Evolutionary conservation across 2,329 filamentous ascomycete species (phyloP).

Genomic region (Sarocladium kiliense): DNA sequence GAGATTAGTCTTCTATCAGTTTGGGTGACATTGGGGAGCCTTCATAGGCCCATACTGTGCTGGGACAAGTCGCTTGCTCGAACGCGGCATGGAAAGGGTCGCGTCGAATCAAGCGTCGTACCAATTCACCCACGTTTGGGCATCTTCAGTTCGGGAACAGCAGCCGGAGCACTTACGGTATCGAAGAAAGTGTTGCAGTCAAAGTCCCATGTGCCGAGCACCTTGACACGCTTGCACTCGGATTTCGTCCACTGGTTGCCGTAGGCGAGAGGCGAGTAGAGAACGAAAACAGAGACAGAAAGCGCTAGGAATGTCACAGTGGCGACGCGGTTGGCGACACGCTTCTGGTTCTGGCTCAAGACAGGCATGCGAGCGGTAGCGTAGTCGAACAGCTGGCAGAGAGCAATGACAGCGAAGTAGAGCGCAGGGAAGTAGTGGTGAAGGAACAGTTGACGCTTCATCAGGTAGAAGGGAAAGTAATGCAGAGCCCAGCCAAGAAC

Average conservation of each 20-base stretch:
- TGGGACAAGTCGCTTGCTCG: neutral
- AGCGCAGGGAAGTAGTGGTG: conserved; percentile 98
- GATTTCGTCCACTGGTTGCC: conserved; percentile 90
- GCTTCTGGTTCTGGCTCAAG: conserved; percentile 60
- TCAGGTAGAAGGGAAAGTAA: conserved; percentile 98
- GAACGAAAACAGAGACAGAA: conserved; percentile 68
- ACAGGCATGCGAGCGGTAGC: conserved; percentile 65
- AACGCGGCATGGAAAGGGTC: conserved; percentile 11
- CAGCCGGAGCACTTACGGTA: conserved; percentile 60
- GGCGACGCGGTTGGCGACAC: conserved; percentile 68
- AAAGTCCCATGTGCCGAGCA: conserved; percentile 91
- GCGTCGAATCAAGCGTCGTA: conserved; percentile 4
- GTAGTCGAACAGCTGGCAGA: conserved; percentile 89
- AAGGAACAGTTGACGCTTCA: conserved; percentile 96
- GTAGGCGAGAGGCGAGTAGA: conserved; percentile 88
- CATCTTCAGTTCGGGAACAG: conserved; percentile 30
- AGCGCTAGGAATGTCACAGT: conserved; percentile 70
- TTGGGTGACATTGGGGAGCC: neutral
- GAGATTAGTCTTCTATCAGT: neutral
- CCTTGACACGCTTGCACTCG: conserved; percentile 81
- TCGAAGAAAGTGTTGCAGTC: conserved; percentile 93
- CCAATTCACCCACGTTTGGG: conserved; percentile 17
- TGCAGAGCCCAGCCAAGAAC: conserved; percentile 95
- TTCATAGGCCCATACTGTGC: neutral
- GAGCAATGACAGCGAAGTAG: conserved; percentile 86